Percentiles rank a stretch among this genome's conserved stretches.
These are phyloP conservation scores for Xylariaceae sp. DNA, from an alignment of 2,329 filamentous ascomycete species.

Conservation along the genomic window DNA sequence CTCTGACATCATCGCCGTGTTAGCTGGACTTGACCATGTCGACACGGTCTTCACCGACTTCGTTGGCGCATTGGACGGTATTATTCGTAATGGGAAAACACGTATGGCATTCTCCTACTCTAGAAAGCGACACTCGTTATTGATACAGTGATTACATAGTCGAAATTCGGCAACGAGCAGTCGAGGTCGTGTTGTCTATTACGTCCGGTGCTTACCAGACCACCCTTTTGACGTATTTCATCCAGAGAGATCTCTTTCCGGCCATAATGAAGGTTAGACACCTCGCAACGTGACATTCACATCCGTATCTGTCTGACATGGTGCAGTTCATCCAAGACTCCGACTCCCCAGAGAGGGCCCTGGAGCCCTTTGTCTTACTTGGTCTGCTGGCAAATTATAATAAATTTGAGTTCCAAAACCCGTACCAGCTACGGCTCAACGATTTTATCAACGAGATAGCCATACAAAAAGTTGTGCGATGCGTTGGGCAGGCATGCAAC, in stretches of 20 bases:
- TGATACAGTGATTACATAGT: constrained; percentile 41
- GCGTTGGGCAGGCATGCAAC: constrained; percentile 67
- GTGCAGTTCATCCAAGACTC: constrained; percentile 73
- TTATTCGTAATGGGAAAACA: constrained; percentile 69
- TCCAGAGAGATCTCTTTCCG: constrained; percentile 89
- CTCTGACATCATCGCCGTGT: constrained; percentile 84
- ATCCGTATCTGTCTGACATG: constrained; percentile 11
- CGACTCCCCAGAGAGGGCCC: constrained; percentile 55
- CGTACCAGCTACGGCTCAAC: constrained; percentile 83
- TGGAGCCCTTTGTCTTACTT: constrained; percentile 74
- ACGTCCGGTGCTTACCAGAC: constrained; percentile 95
- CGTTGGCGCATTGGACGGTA: constrained; percentile 72
- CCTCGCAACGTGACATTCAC: background rate
- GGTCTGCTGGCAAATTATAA: constrained; percentile 95
- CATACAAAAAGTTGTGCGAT: constrained; percentile 74
- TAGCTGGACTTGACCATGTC: constrained; percentile 83
- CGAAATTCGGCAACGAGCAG: constrained; percentile 69
- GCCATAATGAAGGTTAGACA: constrained; percentile 78
- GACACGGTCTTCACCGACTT: constrained; percentile 86
- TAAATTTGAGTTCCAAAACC: constrained; percentile 98
- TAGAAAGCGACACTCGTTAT: background rate
- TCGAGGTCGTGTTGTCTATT: constrained; percentile 75
- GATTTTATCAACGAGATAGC: constrained; percentile 91
- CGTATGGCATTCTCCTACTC: constrained; percentile 44
- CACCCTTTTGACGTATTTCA: constrained; percentile 88